Percentiles rank a stretch among this genome's conserved stretches.
These are phyloP conservation scores for Isabelozyma heimii DNA, from an alignment of 805 yeast species.

Conservation along the genomic window DNA sequence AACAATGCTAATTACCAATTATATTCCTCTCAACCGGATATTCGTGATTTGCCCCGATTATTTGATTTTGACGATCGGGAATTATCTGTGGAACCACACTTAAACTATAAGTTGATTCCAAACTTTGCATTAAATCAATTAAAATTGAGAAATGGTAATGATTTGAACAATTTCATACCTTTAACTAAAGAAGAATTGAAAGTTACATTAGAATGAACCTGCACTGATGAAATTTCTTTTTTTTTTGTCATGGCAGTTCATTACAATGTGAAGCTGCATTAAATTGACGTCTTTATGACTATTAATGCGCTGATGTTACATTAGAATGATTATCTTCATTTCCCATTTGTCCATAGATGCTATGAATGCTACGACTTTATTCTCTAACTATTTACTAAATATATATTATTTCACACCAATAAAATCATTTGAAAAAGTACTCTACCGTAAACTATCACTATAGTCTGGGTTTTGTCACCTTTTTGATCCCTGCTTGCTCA, in stretches of 20 bases:
- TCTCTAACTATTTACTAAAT: not conserved
- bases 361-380: not conserved
- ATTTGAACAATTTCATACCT: constrained; percentile 39
- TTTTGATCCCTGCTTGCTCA: constrained; percentile 13
- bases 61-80: constrained; percentile 54
- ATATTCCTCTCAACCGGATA: constrained; percentile 37
- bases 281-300: too few species aligned
- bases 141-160: constrained; percentile 18
- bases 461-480: constrained; percentile 34
- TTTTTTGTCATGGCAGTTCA: not conserved
- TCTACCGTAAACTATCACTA: constrained; percentile 4
- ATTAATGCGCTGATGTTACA: not conserved
- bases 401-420: not conserved
- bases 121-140: constrained; percentile 30
- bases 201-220: constrained; percentile 30
- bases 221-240: not conserved
- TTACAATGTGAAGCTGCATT: not conserved
- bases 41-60: constrained; percentile 45
- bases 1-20: constrained; percentile 44
- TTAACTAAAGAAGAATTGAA: constrained; percentile 32
- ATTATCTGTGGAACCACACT: constrained; percentile 42
- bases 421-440: too few species aligned
- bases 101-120: constrained; percentile 43
- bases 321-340: not conserved
- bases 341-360: not conserved